Conservation (phyloP, 2,329 filamentous ascomycete species). For the Xylaria sp. region DNA sequence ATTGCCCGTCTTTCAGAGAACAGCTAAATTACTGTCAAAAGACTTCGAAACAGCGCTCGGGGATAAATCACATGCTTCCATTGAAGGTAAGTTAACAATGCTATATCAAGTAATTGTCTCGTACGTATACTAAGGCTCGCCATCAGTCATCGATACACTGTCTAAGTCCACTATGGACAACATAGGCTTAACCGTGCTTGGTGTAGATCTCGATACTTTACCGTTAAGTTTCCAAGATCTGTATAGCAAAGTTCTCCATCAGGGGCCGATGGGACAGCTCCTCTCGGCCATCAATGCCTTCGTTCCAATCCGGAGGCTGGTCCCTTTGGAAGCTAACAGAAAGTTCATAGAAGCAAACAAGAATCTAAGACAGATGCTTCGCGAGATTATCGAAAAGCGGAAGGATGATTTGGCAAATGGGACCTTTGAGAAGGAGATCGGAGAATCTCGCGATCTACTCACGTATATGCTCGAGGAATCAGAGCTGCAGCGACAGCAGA, state of each 20-base stretch:
- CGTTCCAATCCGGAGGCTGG: conserved; percentile 48
- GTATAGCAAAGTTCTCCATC: conserved; percentile 49
- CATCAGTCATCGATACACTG: conserved; percentile 45
- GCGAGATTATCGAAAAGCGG: conserved; percentile 47
- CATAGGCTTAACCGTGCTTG: conserved; percentile 50
- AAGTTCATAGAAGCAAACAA: conserved; percentile 50
- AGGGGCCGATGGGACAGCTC: conserved; percentile 43
- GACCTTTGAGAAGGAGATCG: conserved; percentile 38
- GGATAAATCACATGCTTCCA: conserved; percentile 33
- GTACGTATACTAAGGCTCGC: not conserved
- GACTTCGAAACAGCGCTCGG: conserved; percentile 47
- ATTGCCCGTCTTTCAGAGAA: conserved; percentile 51
- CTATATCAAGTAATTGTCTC: not conserved
- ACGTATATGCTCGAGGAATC: conserved; percentile 49
- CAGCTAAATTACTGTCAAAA: conserved; percentile 46
- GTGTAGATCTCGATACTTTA: conserved; percentile 49
- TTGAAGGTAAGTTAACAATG: conserved; percentile 42
- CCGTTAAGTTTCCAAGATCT: conserved; percentile 45
- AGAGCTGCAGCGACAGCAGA: conserved; percentile 37
- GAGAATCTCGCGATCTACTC: conserved; percentile 42
- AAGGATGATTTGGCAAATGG: conserved; percentile 44
- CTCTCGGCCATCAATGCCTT: conserved; percentile 49
- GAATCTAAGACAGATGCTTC: conserved; percentile 50
- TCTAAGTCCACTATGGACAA: conserved; percentile 50
- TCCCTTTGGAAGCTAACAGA: conserved; percentile 54